These are phyloP conservation scores for Aspergillus ochraceoroseus DNA, from an alignment of 2,329 filamentous ascomycete species.

Conservation along the genomic window DNA sequence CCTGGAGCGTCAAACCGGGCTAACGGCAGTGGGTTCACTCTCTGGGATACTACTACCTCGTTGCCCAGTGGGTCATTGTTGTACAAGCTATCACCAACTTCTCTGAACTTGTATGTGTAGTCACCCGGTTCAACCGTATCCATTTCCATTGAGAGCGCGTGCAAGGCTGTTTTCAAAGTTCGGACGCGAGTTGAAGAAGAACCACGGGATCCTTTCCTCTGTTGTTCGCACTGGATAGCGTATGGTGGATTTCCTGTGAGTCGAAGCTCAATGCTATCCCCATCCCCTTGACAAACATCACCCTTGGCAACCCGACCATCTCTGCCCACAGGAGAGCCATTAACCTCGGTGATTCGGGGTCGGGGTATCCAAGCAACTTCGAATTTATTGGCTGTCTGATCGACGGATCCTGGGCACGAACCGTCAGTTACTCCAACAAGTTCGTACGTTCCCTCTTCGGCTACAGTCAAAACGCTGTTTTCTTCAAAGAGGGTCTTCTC, in stretches of 20 bases:
- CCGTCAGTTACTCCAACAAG: slow-evolving; percentile 71
- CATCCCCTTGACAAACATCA: slow-evolving; percentile 89
- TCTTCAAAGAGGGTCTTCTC: slow-evolving; percentile 49
- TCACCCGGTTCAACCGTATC: slow-evolving; percentile 77
- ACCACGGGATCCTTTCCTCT: slow-evolving; percentile 64
- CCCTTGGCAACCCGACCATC: slow-evolving; percentile 62
- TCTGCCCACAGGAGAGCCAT: slow-evolving; percentile 46
- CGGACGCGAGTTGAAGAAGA: slow-evolving; percentile 62
- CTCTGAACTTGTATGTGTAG: slow-evolving; percentile 80
- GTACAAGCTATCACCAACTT: slow-evolving; percentile 81
- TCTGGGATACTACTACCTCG: slow-evolving; percentile 70
- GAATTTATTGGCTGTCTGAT: slow-evolving; percentile 68
- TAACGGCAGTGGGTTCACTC: slow-evolving; percentile 74
- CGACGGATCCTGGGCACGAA: slow-evolving; percentile 76
- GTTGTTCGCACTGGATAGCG: slow-evolving; percentile 74
- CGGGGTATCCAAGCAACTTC: slow-evolving; percentile 79
- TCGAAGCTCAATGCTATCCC: slow-evolving; percentile 78
- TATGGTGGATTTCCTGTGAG: slow-evolving; percentile 79
- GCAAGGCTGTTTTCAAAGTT: slow-evolving; percentile 69
- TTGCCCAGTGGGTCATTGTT: slow-evolving; percentile 64
- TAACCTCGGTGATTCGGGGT: slow-evolving; percentile 63
- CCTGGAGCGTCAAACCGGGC: slow-evolving; percentile 80
- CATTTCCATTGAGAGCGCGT: slow-evolving; percentile 72
- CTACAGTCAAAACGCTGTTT: slow-evolving; percentile 67
- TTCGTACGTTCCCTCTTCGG: slow-evolving; percentile 68